Base-by-base conservation (phyloP, 306 rosid species). In the Coriaria nepalensis region DNA sequence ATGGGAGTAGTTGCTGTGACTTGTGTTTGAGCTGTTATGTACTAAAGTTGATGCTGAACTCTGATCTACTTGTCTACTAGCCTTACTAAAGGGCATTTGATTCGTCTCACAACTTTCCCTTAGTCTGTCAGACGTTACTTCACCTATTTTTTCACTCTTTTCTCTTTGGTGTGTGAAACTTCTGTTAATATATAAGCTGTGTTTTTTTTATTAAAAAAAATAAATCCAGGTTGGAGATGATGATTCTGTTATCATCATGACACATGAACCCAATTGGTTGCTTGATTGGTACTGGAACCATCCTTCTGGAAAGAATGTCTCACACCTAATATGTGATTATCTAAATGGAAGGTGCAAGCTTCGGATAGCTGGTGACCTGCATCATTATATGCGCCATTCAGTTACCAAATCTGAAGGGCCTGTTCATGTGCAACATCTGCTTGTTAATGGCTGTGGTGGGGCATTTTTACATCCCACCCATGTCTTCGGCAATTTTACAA, bases 371-470 rank as follows among this genome's bases (percentile, higher is more conserved):
- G 98, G 98, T 61, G 98, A 92, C 72, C 76, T 92, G 83, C 98
- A 92, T 73, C 98, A 92, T 70, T 92, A 92, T 76, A 79, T 92
- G 94, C 95, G 98, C 36, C 98, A 92, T 79, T 85, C 98, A 38
- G 69, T 61, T 60, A 81, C 75, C 54, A 71, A 73, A 49, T 79
- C 98, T 52, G 87, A 82, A 12, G 94, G 76, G 10, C 80, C 87
- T 59, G 74, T 73, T 47, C 78, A 75, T 46, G 77, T 75, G 50
- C 96, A 73, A 43, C 95, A 92, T 67, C 86, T 92, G 48, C 72
- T 92, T 49, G 85, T 92, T 60, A 92, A 92, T 75, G 98, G 98
- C 44, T 92, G 94, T 58, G 98, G 98, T 59, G 98, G 98, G 59
- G 98, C 98, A 43, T 92, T 92, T 77, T 66, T 85, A 56, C 98